Evolutionary conservation across 306 rosid genomes (phyloP).

Genomic region (Cicer chorassanicum): DNA sequence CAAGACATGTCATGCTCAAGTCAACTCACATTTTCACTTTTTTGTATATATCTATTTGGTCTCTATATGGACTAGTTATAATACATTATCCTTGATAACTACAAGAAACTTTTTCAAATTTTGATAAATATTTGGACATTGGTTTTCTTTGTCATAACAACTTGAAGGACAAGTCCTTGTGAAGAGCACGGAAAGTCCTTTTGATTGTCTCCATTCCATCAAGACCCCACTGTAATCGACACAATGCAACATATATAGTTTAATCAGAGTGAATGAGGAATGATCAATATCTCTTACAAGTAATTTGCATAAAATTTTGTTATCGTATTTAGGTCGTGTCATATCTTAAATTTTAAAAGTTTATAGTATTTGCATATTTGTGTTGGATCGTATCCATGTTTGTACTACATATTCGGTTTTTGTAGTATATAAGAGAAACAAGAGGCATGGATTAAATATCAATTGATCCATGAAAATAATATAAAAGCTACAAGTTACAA

Average conservation of each 20-base stretch:
- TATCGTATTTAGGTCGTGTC: no score
- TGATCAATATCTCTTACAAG: no score
- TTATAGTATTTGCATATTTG: no score
- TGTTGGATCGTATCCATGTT: not conserved
- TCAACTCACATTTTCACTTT: not conserved
- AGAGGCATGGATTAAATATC: not conserved
- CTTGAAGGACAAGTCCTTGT: conserved; percentile 21
- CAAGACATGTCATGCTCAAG: conserved; percentile 12
- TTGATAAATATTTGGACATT: conserved; percentile 15
- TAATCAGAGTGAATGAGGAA: not conserved
- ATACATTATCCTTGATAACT: not conserved
- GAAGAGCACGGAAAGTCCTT: conserved; percentile 41
- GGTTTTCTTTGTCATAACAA: conserved; percentile 5
- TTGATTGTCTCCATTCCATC: conserved; percentile 16
- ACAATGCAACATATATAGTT: conserved; percentile 19
- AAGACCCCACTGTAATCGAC: not conserved
- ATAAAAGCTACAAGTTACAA: not conserved
- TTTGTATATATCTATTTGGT: not conserved
- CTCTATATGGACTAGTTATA: not conserved
- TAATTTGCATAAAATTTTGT: no score
- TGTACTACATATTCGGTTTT: not conserved
- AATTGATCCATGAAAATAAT: conserved; percentile 8
- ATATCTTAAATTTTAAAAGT: no score
- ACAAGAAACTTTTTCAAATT: not conserved
- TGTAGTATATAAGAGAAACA: not conserved